These are phyloP conservation scores for Silene uniflora DNA, from an alignment of 148 eudicot genomes.

Conservation along the genomic window DNA sequence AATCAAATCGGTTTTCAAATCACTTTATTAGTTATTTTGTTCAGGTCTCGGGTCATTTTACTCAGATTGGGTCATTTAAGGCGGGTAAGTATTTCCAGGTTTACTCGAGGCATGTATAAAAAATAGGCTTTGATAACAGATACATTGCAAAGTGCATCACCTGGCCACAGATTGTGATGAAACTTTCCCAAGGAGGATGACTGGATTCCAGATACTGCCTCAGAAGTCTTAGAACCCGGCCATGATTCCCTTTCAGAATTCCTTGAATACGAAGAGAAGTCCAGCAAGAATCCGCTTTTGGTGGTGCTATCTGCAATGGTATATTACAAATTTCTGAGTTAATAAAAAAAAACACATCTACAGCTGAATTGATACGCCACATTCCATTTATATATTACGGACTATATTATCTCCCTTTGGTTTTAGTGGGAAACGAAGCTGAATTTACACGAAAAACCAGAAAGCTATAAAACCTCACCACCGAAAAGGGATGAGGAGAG, in stretches of 20 bases:
- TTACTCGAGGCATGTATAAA: no score
- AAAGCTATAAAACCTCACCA: slow-evolving; percentile 26
- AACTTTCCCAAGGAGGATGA: no score
- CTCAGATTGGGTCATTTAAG: no score
- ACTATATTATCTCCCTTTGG: no score
- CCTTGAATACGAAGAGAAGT: slow-evolving; percentile 56
- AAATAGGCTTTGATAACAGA: no score
- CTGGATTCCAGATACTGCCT: slow-evolving; percentile 37
- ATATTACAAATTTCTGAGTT: background rate
- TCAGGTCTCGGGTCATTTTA: no score
- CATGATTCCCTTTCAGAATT: slow-evolving; percentile 38
- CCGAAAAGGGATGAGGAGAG: slow-evolving; percentile 54
- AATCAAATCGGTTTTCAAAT: no score
- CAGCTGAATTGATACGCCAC: background rate
- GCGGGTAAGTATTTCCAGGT: no score
- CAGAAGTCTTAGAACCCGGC: slow-evolving; percentile 44
- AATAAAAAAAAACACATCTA: background rate
- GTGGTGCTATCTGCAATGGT: slow-evolving; percentile 42
- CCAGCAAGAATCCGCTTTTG: slow-evolving; percentile 62
- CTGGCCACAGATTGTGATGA: no score
- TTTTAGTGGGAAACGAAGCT: background rate
- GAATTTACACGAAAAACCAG: background rate
- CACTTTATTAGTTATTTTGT: no score
- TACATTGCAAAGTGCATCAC: no score
- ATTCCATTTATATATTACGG: no score